phyloP scores from a whole-genome alignment of 257 asterid genomes.

The Salvia hispanica region DNA sequence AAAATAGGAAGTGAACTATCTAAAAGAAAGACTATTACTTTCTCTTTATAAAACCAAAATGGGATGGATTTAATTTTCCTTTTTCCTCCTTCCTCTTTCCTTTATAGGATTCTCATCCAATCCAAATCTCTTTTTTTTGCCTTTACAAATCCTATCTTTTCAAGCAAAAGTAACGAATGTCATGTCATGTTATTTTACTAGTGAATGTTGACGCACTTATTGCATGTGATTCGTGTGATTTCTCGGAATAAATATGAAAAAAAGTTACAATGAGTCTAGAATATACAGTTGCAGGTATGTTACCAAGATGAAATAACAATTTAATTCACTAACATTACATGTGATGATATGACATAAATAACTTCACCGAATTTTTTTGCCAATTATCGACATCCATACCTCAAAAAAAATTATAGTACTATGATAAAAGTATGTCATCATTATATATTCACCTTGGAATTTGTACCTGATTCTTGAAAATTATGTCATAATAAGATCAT shows the following conservation, averaged over 20 bases:
- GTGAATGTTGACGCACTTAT: neutral
- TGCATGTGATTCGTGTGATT: neutral
- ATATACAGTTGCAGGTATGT: neutral
- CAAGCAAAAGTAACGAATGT: neutral
- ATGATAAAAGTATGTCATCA: too few species aligned
- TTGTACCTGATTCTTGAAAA: too few species aligned
- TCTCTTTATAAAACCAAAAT: neutral
- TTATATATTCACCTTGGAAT: too few species aligned
- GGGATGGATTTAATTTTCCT: too few species aligned
- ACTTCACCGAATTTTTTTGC: neutral
- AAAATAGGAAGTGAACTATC: neutral
- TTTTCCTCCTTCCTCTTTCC: neutral
- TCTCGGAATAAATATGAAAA: neutral
- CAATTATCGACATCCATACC: too few species aligned
- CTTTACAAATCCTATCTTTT: conserved; percentile 9
- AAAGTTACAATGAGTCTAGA: neutral
- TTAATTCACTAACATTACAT: neutral
- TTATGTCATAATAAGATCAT: too few species aligned
- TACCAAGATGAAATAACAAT: neutral
- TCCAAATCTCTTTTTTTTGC: neutral
- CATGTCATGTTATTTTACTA: neutral
- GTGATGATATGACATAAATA: neutral
- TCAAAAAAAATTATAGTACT: too few species aligned
- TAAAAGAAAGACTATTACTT: too few species aligned
- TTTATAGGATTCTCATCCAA: conserved; percentile 5